Base-by-base conservation (phyloP, 2,329 filamentous ascomycete species). In the Xylaria sp. region DNA sequence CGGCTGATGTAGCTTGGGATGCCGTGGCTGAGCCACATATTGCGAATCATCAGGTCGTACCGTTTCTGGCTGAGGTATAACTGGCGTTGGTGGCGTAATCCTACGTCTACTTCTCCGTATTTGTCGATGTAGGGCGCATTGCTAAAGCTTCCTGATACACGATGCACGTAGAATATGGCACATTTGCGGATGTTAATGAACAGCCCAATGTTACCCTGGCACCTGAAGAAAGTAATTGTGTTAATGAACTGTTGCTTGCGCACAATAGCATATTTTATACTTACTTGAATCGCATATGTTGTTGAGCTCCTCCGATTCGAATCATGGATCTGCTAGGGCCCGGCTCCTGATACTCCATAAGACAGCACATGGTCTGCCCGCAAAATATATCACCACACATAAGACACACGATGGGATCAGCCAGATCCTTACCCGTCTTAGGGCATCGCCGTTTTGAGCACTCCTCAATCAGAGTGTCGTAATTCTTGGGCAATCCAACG, bases 171-270 rank as follows among this genome's bases (percentile, higher is more conserved):
- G 68, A 97, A 89, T 48, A 97, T 90, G 74, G 92, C 93, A 82
- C 97, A 98, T 83, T 98, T 98, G 73, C 96, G 92, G 74, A 99
- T 95, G 79, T 97, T 97, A 80, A 99, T 91, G 83, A 97, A 98
- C 40, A 97, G 84, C n/a, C 96, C 96, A 57, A 97, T 90, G 74
- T 93, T 94, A 70, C 90, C 89, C 77, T 96, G 94, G 80, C 95
- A 98, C 75, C 93, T 97, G 72, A 53, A 54, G 0, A 60, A 58
- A 66, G 38, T 70, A 33, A 62, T 48, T 15, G 33, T 23, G 64
- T 79, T 74, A 79, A 76, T 67, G 64, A 26, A 28, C 6, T 7
- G 48, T 38, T 49, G 6, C 28, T 6, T 56, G 23, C 36, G 46
- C 48, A 57, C 48, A 28, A 33, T 46, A 48, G 20, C 15, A 63